A percentile compares a stretch with the other conserved stretches of the same genome.
These are phyloP conservation scores for Tarenaya hassleriana DNA, from an alignment of 345 rosid species.

Conservation along the genomic window DNA sequence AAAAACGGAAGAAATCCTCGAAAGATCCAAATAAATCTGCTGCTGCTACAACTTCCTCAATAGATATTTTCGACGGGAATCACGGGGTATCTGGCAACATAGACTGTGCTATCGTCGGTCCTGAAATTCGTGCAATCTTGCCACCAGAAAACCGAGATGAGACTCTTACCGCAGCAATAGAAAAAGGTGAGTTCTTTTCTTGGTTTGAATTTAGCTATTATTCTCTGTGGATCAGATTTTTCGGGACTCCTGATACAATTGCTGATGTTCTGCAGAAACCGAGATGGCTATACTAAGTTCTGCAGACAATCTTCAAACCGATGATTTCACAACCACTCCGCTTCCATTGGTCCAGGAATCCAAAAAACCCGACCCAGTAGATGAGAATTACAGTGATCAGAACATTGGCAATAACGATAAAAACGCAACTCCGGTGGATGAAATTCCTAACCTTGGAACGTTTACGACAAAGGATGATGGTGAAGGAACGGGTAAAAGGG, in stretches of 20 bases:
- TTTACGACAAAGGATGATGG: not conserved
- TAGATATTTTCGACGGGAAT: slow-evolving; percentile 19
- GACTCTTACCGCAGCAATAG: slow-evolving; percentile 20
- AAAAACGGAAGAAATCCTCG: slow-evolving; percentile 29
- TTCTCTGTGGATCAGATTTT: not conserved
- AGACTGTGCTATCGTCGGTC: slow-evolving; percentile 3
- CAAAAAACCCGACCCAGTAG: not conserved
- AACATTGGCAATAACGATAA: not conserved
- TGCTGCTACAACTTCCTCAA: slow-evolving; percentile 16
- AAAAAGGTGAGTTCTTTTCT: slow-evolving; percentile 15
- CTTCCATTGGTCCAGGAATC: slow-evolving; percentile 6
- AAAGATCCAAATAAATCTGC: slow-evolving; percentile 20
- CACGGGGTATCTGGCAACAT: slow-evolving; percentile 12
- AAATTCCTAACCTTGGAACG: too few species aligned
- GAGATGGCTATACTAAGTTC: slow-evolving; percentile 9
- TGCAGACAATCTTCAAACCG: slow-evolving; percentile 8
- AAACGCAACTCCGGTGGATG: not conserved
- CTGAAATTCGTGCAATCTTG: slow-evolving; percentile 26
- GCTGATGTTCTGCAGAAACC: slow-evolving; percentile 23
- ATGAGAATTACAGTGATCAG: slow-evolving; percentile 3
- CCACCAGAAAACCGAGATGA: slow-evolving; percentile 23
- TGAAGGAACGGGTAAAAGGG: slow-evolving; percentile 5
- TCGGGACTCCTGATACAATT: slow-evolving; percentile 14
- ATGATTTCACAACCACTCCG: slow-evolving; percentile 1
- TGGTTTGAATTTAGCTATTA: not conserved